A percentile compares a stretch with the other conserved stretches of the same genome.
These are phyloP conservation scores for Tulasnella sp. DNA, from an alignment of 768 basidiomycete genomes.

Conservation along the genomic window DNA sequence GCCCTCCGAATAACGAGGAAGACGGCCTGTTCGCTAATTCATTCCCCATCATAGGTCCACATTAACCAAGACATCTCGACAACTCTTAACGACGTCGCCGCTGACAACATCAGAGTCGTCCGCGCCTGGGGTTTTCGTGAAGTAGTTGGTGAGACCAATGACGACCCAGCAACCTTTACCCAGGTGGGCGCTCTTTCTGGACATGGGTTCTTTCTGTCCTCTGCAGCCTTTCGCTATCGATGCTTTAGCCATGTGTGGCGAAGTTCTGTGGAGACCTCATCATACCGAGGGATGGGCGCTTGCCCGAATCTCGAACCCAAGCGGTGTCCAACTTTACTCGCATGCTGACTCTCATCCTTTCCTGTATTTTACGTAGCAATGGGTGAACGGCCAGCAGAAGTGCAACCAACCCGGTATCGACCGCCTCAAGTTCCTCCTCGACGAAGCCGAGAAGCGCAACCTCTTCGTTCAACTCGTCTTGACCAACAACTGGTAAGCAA, in stretches of 20 bases:
- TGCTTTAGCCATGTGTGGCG: not conserved
- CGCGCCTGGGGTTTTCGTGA: slow-evolving; percentile 25
- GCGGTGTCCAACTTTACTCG: too few species aligned
- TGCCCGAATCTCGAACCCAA: not conserved
- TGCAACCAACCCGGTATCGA: slow-evolving; percentile 28
- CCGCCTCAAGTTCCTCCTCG: slow-evolving; percentile 23
- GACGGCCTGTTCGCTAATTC: not conserved
- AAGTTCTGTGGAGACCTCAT: not conserved
- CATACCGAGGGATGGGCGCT: not conserved
- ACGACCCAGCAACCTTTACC: slow-evolving; percentile 16
- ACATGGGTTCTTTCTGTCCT: not conserved
- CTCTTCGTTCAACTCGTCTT: slow-evolving; percentile 24
- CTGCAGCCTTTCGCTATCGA: not conserved
- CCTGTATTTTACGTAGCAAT: not conserved
- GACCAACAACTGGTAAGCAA: slow-evolving; percentile 31
- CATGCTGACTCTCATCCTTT: too few species aligned
- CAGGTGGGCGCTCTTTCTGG: not conserved
- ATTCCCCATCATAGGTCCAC: slow-evolving; percentile 1
- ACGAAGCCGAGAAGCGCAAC: slow-evolving; percentile 12
- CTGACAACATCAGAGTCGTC: slow-evolving; percentile 15
- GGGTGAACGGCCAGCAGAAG: slow-evolving; percentile 14
- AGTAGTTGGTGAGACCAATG: slow-evolving; percentile 6
- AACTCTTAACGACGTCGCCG: slow-evolving; percentile 16
- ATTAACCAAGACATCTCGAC: slow-evolving; percentile 23
- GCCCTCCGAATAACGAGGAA: not conserved